A percentile compares a stretch with the other conserved stretches of the same genome.
Conservation (phyloP, 345 rosid species). For the Camelina sativa region DNA sequence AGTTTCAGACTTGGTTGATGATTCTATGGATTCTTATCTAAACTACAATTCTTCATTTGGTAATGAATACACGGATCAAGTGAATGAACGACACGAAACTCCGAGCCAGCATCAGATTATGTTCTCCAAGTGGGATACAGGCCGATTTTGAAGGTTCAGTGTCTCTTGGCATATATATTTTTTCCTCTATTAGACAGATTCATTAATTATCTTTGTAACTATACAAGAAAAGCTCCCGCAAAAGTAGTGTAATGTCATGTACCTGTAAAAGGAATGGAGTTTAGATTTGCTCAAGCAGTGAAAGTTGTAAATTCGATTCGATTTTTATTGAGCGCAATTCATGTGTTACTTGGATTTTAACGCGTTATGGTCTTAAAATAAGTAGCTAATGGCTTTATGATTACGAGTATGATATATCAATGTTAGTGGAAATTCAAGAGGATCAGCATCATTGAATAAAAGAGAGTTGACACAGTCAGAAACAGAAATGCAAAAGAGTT, state of each 20-base stretch:
- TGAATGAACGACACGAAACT: constrained; percentile 21
- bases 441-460: neutral
- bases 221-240: neutral
- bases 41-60: constrained; percentile 31
- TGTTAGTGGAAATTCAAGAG: neutral
- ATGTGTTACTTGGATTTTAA: neutral
- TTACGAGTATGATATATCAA: neutral
- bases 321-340: no score
- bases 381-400: neutral
- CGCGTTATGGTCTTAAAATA: no score
- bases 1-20: constrained; percentile 32
- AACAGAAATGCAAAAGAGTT: neutral
- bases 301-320: neutral
- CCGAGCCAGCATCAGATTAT: constrained; percentile 35
- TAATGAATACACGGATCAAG: neutral
- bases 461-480: neutral
- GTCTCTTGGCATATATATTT: constrained; percentile 7
- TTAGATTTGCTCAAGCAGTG: neutral
- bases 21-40: constrained; percentile 33
- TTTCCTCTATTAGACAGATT: constrained; percentile 25
- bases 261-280: constrained; percentile 24
- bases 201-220: constrained; percentile 23
- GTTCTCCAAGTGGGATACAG: constrained; percentile 51
- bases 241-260: constrained; percentile 9
- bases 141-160: constrained; percentile 43